Evolutionary conservation across 169 alveolate species (phyloP).

Genomic region (Neospora caninum): DNA sequence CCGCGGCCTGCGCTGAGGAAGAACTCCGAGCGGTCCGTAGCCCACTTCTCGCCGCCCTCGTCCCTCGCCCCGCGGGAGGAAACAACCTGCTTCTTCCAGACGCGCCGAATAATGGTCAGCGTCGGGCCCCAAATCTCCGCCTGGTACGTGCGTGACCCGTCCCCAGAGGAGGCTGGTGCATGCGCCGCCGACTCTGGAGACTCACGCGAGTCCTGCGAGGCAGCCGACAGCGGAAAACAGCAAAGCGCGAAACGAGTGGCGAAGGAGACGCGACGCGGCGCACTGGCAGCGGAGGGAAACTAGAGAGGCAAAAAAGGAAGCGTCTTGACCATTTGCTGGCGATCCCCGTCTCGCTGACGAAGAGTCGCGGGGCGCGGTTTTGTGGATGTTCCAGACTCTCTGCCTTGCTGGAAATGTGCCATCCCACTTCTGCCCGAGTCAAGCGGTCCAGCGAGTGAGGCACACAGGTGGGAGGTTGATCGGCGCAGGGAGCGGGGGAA

Average conservation of each 20-base stretch:
- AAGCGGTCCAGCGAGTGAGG: too few species aligned
- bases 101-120: constrained; percentile 2
- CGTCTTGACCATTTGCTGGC: too few species aligned
- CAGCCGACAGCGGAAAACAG: background rate
- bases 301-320: background rate
- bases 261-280: background rate
- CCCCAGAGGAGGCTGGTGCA: background rate
- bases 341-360: too few species aligned
- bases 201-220: background rate
- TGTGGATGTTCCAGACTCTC: too few species aligned
- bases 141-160: background rate
- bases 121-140: constrained; percentile 12
- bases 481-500: too few species aligned
- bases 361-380: too few species aligned
- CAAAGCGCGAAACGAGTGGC: background rate
- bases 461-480: too few species aligned
- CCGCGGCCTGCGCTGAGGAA: constrained; percentile 8
- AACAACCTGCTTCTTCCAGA: background rate
- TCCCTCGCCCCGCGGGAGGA: background rate
- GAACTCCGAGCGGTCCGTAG: constrained; percentile 36
- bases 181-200: background rate
- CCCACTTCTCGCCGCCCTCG: background rate
- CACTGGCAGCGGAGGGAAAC: background rate
- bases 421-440: too few species aligned
- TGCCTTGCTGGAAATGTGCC: too few species aligned